These are phyloP conservation scores for Mycena albidolilacea DNA, from an alignment of 768 basidiomycete genomes.

Conservation along the genomic window DNA sequence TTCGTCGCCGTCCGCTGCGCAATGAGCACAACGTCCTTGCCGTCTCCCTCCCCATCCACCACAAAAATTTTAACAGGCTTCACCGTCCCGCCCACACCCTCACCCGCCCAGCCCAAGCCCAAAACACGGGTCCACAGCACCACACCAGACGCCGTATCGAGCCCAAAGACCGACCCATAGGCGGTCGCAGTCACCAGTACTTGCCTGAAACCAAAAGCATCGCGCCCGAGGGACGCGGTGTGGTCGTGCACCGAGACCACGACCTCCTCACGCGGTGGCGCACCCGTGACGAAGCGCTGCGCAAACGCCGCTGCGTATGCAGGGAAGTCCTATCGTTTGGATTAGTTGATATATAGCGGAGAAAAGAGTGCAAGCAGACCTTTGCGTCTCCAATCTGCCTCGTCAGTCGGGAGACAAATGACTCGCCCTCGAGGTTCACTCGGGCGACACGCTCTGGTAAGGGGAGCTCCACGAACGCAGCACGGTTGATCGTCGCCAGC, in stretches of 20 bases:
- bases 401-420: constrained; percentile 62
- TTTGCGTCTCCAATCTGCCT: constrained; percentile 74
- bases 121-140: constrained; percentile 87
- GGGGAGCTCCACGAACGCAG: constrained; percentile 85
- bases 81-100: constrained; percentile 67
- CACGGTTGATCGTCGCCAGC: constrained; percentile 72
- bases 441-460: constrained; percentile 48
- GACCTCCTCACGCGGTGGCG: constrained; percentile 60
- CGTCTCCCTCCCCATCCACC: constrained; percentile 60
- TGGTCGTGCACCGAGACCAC: constrained; percentile 51
- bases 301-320: constrained; percentile 76
- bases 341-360: background rate
- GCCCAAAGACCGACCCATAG: constrained; percentile 83
- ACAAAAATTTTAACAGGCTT: constrained; percentile 75
- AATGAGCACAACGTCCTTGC: constrained; percentile 74
- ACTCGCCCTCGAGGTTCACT: constrained; percentile 62
- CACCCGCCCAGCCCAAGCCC: constrained; percentile 77
- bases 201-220: constrained; percentile 91
- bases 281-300: constrained; percentile 80
- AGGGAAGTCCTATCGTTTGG: constrained; percentile 72
- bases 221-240: constrained; percentile 66
- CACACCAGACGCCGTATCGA: constrained; percentile 85
- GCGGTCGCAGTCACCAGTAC: constrained; percentile 81
- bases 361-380: constrained; percentile 53
- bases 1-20: constrained; percentile 74